phyloP scores from a whole-genome alignment of 176 grass and related monocot species.

The Rhynchospora tenuis region DNA sequence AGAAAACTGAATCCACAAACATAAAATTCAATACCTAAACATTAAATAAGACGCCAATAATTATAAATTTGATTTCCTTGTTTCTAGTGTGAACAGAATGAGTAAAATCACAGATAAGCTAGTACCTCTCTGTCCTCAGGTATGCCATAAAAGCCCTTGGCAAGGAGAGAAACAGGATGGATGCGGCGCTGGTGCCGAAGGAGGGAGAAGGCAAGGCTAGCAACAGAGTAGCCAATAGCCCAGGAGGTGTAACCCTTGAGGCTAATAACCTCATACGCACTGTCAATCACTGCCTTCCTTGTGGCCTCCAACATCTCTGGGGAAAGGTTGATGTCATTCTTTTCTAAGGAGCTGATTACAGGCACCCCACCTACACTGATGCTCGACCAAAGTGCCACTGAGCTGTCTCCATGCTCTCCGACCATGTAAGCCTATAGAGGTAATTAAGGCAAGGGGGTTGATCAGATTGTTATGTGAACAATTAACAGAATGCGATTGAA shows the following conservation, averaged over 20 bases:
- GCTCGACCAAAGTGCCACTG: conserved; percentile 72
- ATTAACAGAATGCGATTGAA: not conserved
- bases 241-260: conserved; percentile 83
- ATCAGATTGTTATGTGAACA: not conserved
- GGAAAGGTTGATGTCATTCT: conserved; percentile 38
- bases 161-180: conserved; percentile 72
- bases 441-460: not conserved
- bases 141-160: conserved; percentile 58
- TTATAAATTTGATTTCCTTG: not conserved
- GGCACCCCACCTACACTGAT: conserved; percentile 61
- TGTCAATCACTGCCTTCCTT: conserved; percentile 43
- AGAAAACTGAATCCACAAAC: too few relatives aligned
- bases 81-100: not conserved
- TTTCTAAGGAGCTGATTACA: conserved; percentile 41
- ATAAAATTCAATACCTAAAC: not conserved
- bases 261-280: conserved; percentile 71
- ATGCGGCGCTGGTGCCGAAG: conserved; percentile 74
- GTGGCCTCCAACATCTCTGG: conserved; percentile 44
- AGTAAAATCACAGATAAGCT: not conserved
- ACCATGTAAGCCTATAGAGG: conserved; percentile 70
- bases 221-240: conserved; percentile 85
- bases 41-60: not conserved
- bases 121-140: conserved; percentile 33
- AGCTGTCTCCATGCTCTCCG: conserved; percentile 77
- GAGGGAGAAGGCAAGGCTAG: conserved; percentile 47